A percentile compares a stretch with the other conserved stretches of the same genome.
These are phyloP conservation scores for Tuber calosporum DNA, from an alignment of 495 filamentous ascomycete species.

Conservation along the genomic window DNA sequence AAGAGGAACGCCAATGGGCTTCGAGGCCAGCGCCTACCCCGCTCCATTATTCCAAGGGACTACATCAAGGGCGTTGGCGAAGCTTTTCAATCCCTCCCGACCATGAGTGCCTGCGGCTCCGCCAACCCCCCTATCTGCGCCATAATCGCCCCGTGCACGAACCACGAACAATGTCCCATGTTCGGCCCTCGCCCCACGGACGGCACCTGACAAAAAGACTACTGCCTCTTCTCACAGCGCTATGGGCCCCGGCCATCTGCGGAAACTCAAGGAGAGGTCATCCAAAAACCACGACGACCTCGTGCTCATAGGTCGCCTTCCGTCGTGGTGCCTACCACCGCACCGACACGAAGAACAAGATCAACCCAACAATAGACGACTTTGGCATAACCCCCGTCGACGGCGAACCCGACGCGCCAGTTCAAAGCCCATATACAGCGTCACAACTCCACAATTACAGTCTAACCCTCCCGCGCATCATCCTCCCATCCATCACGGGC, in stretches of 20 bases:
- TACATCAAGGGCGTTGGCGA: no score
- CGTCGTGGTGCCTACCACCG: constrained; percentile 62
- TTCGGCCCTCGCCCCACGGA: constrained; percentile 61
- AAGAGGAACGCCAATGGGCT: constrained; percentile 83
- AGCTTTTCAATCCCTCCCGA: constrained; percentile 32
- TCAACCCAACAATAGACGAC: no score
- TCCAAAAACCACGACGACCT: constrained; percentile 78
- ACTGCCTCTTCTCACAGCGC: constrained; percentile 82
- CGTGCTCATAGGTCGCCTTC: constrained; percentile 77
- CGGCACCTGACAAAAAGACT: constrained; percentile 69
- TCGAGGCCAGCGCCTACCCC: constrained; percentile 76
- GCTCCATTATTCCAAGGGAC: constrained; percentile 65
- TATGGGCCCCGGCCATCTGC: constrained; percentile 75
- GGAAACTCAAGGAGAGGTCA: constrained; percentile 62
- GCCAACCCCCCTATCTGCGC: constrained; percentile 54
- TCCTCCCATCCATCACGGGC: constrained; percentile 76
- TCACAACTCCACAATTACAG: constrained; percentile 45
- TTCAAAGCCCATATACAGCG: constrained; percentile 41
- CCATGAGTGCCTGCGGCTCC: constrained; percentile 45
- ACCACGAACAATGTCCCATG: constrained; percentile 80
- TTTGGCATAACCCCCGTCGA: constrained; percentile 34
- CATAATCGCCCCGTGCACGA: constrained; percentile 95
- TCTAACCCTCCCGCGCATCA: constrained; percentile 65
- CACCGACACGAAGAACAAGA: not conserved
- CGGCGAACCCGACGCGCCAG: not conserved